phyloP scores from a whole-genome alignment of 2,329 filamentous ascomycete species.

The Didymella pinodella region DNA sequence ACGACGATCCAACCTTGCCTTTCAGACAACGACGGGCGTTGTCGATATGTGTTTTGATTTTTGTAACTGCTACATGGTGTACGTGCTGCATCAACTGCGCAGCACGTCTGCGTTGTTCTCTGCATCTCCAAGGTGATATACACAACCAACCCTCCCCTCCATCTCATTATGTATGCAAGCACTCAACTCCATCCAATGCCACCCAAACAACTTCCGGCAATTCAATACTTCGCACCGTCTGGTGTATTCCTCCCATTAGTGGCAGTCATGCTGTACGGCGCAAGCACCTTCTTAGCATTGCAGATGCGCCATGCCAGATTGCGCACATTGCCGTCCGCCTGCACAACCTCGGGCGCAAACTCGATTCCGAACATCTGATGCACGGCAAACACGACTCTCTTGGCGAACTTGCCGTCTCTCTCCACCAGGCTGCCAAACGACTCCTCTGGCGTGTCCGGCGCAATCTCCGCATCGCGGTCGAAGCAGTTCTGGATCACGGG shows the following conservation, averaged over 20 bases:
- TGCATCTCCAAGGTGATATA: not conserved
- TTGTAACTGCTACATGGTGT: not conserved
- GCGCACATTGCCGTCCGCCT: slow-evolving; percentile 86
- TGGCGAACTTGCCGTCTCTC: slow-evolving; percentile 86
- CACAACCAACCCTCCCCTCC: not conserved
- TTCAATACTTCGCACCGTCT: slow-evolving; percentile 14
- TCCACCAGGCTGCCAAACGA: slow-evolving; percentile 86
- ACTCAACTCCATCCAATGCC: not conserved
- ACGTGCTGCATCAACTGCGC: slow-evolving; percentile 1
- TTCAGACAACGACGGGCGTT: not conserved
- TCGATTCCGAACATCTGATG: slow-evolving; percentile 97
- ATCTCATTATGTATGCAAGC: not conserved
- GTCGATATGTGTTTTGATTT: not conserved
- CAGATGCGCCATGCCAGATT: slow-evolving; percentile 95
- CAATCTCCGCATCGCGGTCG: slow-evolving; percentile 89
- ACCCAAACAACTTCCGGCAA: not conserved
- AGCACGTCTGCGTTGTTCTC: not conserved
- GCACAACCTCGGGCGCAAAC: slow-evolving; percentile 89
- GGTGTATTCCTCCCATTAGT: slow-evolving; percentile 54
- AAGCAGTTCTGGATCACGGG: slow-evolving; percentile 91
- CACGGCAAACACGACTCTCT: slow-evolving; percentile 90
- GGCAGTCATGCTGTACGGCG: slow-evolving; percentile 59
- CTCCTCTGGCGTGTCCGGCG: slow-evolving; percentile 80
- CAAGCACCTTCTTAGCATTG: slow-evolving; percentile 91
- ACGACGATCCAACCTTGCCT: not conserved